A percentile compares a stretch with the other conserved stretches of the same genome.
These are phyloP conservation scores for Diplodia mutila DNA, from an alignment of 2,329 filamentous ascomycete genomes.

Conservation along the genomic window DNA sequence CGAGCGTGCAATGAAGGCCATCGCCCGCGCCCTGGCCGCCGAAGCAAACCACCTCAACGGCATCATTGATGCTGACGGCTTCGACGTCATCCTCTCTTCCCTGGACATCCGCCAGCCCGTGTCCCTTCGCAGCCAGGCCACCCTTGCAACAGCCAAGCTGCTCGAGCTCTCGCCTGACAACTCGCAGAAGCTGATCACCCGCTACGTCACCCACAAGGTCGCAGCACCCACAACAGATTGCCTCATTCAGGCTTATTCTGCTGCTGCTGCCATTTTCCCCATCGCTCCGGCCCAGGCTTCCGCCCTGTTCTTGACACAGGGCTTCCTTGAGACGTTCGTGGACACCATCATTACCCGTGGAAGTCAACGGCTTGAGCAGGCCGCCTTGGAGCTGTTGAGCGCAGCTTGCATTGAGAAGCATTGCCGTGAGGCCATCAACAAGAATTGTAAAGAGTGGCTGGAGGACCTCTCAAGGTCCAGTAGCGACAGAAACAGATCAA, in stretches of 20 bases:
- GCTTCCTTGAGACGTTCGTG: slow-evolving; percentile 78
- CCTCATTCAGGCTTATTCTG: slow-evolving; percentile 88
- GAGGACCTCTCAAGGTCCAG: slow-evolving; percentile 79
- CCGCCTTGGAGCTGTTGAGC: slow-evolving; percentile 86
- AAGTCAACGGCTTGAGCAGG: slow-evolving; percentile 82
- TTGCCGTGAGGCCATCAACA: slow-evolving; percentile 81
- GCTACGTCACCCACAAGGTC: slow-evolving; percentile 75
- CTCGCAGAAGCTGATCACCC: slow-evolving; percentile 70
- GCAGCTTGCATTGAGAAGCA: slow-evolving; percentile 83
- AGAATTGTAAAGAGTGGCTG: slow-evolving; percentile 85
- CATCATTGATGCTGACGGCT: slow-evolving; percentile 72
- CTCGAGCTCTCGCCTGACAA: slow-evolving; percentile 75
- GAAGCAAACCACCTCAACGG: slow-evolving; percentile 58
- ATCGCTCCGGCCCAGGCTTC: slow-evolving; percentile 76
- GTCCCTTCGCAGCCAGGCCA: slow-evolving; percentile 77
- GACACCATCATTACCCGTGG: slow-evolving; percentile 80
- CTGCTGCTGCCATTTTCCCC: slow-evolving; percentile 86
- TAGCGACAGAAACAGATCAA: slow-evolving; percentile 59
- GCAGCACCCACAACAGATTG: slow-evolving; percentile 80
- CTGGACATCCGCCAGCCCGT: slow-evolving; percentile 81
- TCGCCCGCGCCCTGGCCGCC: slow-evolving; percentile 61
- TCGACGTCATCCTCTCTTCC: slow-evolving; percentile 84
- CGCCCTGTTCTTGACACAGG: slow-evolving; percentile 82
- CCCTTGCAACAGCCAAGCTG: slow-evolving; percentile 79
- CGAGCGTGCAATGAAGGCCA: slow-evolving; percentile 63